These are phyloP conservation scores for Urochloa ruziziensis DNA, from an alignment of 176 grass and related monocot genomes.

Conservation along the genomic window DNA sequence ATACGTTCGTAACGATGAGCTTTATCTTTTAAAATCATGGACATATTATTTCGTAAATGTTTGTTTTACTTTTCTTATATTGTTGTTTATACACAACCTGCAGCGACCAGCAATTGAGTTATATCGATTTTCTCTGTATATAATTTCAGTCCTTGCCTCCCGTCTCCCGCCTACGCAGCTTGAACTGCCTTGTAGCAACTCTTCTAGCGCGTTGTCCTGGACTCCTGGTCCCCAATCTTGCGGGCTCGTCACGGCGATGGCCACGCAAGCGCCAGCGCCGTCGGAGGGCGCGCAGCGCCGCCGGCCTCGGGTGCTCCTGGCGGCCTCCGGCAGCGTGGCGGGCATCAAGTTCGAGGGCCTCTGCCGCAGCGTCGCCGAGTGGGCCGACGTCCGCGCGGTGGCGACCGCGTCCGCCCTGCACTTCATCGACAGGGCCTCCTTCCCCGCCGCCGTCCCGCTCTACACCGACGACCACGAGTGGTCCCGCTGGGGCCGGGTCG, in stretches of 20 bases:
- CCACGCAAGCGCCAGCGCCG: background rate
- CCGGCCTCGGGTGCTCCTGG: constrained; percentile 53
- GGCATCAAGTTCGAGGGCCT: constrained; percentile 72
- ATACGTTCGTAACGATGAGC: no score
- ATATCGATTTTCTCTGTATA: background rate
- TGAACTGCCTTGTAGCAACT: background rate
- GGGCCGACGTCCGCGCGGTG: constrained; percentile 71
- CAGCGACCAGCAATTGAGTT: background rate
- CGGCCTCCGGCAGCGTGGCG: constrained; percentile 70
- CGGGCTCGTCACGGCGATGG: background rate
- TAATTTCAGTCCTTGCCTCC: background rate
- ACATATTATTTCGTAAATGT: no score
- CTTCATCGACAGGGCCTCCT: constrained; percentile 58
- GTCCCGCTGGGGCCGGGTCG: constrained; percentile 60
- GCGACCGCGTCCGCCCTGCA: constrained; percentile 60
- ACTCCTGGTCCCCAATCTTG: background rate
- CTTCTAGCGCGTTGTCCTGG: no score
- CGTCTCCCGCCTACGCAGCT: background rate
- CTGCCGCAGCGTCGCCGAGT: constrained; percentile 57
- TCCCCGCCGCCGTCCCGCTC: constrained; percentile 40
- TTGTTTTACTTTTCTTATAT: no score
- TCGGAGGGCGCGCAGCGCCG: background rate
- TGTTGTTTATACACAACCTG: no score
- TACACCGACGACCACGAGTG: constrained; percentile 74
- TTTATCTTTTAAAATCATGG: no score